Conservation (phyloP, 2,329 filamentous ascomycete genomes). For the Epicoccum sorghinum region DNA sequence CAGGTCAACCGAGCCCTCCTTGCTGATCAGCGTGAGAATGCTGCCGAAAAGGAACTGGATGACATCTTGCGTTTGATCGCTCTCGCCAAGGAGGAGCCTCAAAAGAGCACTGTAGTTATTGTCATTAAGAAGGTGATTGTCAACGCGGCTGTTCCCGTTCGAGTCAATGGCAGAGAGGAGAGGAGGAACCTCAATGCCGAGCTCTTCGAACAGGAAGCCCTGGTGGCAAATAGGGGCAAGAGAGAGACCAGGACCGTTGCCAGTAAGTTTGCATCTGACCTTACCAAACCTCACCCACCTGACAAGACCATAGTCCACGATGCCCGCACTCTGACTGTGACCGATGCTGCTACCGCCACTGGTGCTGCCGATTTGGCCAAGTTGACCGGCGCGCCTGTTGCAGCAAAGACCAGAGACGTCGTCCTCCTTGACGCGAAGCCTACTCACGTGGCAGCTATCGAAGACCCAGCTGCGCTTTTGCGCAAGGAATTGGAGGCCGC, state of each 20-base stretch:
- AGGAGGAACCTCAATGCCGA: not conserved
- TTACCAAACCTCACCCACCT: not conserved
- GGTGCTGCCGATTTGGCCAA: not conserved
- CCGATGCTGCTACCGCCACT: not conserved
- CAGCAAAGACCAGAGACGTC: not conserved
- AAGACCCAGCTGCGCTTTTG: slow-evolving; percentile 4
- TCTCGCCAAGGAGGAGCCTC: not conserved
- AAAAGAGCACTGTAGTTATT: slow-evolving; percentile 6
- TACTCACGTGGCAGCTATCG: not conserved
- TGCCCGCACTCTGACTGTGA: slow-evolving; percentile 2
- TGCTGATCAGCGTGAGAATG: slow-evolving; percentile 1
- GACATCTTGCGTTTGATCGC: slow-evolving; percentile 5
- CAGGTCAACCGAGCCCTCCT: slow-evolving; percentile 7
- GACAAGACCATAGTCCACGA: slow-evolving; percentile 2
- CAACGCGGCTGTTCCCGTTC: not conserved
- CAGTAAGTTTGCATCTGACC: not conserved
- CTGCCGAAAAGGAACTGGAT: slow-evolving; percentile 2
- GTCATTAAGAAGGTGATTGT: slow-evolving; percentile 2
- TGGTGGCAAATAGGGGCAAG: slow-evolving; percentile 11
- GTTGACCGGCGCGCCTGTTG: not conserved
- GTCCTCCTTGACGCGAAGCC: slow-evolving; percentile 10
- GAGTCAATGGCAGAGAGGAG: not conserved
- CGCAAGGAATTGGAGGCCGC: not conserved
- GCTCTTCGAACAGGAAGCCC: slow-evolving; percentile 8
- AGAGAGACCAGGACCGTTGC: slow-evolving; percentile 5